Percentiles rank a stretch among this genome's conserved stretches.
Evolutionary conservation across 2,329 filamentous ascomycete genomes (phyloP).

Genomic region (Fusarium torulosum): DNA sequence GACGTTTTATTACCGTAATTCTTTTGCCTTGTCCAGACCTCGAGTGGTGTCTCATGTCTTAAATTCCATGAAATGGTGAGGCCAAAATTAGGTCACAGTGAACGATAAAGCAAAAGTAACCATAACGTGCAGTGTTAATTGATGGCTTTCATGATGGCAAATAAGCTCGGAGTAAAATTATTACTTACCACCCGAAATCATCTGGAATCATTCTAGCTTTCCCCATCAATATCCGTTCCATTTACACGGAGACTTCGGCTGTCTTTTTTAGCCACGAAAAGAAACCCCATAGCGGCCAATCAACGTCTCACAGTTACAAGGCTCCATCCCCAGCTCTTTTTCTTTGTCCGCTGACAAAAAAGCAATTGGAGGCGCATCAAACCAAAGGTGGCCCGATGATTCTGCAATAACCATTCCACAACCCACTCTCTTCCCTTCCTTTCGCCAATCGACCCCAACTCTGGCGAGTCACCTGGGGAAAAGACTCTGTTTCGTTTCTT

Average conservation of each 20-base stretch:
- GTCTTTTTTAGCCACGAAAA: conserved; percentile 5
- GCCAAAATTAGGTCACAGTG: background rate
- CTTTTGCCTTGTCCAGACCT: background rate
- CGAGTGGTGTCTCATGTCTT: background rate
- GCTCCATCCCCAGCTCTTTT: conserved; percentile 23
- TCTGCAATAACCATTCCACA: conserved; percentile 50
- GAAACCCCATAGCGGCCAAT: conserved; percentile 16
- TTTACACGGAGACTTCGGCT: conserved; percentile 23
- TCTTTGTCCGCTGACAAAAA: conserved; percentile 42
- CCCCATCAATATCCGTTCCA: conserved; percentile 20
- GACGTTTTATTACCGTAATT: background rate
- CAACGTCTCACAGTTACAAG: conserved; percentile 26
- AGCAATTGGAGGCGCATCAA: conserved; percentile 12
- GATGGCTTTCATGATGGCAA: background rate
- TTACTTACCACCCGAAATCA: background rate
- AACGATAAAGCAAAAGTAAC: background rate
- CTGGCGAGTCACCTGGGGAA: conserved; percentile 17
- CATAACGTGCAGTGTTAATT: background rate
- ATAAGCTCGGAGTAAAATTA: background rate
- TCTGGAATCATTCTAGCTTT: conserved; percentile 28
- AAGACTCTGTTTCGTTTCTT: conserved; percentile 12
- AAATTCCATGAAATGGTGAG: background rate
- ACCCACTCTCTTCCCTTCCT: conserved; percentile 38
- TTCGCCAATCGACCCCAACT: conserved; percentile 34
- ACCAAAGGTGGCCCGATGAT: conserved; percentile 47